These are phyloP conservation scores for Moricandia arvensis DNA, from an alignment of 345 rosid genomes.

Conservation along the genomic window DNA sequence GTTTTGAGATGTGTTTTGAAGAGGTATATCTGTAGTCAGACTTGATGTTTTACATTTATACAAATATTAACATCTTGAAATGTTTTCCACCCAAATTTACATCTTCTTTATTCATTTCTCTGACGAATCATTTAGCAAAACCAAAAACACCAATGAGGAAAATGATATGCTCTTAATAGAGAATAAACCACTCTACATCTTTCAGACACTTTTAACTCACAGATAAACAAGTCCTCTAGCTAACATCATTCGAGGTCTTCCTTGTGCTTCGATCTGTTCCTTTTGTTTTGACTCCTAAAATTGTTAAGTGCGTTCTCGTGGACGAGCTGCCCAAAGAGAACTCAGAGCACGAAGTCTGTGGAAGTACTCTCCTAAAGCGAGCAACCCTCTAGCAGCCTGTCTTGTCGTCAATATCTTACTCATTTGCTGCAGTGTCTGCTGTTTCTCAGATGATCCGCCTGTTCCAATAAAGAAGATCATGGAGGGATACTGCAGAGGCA, in stretches of 20 bases:
- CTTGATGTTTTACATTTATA: conserved; percentile 45
- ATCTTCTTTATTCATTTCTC: not conserved
- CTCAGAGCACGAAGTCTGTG: conserved; percentile 89
- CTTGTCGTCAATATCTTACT: conserved; percentile 66
- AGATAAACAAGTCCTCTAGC: conserved; percentile 21
- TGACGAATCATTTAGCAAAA: conserved; percentile 3
- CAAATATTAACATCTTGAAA: conserved; percentile 16
- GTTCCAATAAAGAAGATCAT: conserved; percentile 20
- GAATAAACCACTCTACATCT: conserved; percentile 18
- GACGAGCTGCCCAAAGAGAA: conserved; percentile 90
- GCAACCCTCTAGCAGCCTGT: conserved; percentile 83
- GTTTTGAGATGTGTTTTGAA: too few species aligned
- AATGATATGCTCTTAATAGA: conserved; percentile 11
- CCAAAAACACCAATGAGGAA: conserved; percentile 24
- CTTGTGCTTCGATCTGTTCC: too few species aligned
- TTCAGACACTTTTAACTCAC: conserved; percentile 7
- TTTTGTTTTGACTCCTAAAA: conserved; percentile 15
- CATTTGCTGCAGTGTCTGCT: conserved; percentile 78
- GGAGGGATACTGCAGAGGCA: too few species aligned
- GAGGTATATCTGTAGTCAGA: too few species aligned
- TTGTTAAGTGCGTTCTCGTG: conserved; percentile 50
- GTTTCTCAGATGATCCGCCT: conserved; percentile 94
- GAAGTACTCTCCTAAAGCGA: conserved; percentile 74
- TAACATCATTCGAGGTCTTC: conserved; percentile 12
- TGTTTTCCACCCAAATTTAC: conserved; percentile 36